Evolutionary conservation across 805 yeast genomes (phyloP).

Genomic region (Schwanniomyces sp.): DNA sequence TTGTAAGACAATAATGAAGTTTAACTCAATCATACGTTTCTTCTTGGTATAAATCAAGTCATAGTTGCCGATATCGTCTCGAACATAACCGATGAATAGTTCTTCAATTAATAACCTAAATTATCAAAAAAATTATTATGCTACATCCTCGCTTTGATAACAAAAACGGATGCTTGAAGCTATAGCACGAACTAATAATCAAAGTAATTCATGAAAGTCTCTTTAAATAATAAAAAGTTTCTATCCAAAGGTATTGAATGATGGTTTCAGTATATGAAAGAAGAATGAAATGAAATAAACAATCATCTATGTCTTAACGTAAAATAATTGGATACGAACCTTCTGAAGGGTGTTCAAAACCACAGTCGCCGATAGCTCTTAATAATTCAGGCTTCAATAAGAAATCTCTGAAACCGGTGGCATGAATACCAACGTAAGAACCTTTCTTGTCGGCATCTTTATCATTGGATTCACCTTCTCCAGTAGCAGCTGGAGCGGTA

Average conservation of each 20-base stretch:
- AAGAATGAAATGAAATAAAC: slow-evolving; percentile 4
- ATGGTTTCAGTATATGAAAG: background rate
- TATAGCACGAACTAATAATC: background rate
- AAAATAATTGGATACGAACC: slow-evolving; percentile 56
- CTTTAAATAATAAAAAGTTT: background rate
- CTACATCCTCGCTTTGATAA: background rate
- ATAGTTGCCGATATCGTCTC: background rate
- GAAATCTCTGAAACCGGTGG: slow-evolving; percentile 98
- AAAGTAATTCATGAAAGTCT: background rate
- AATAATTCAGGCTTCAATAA: slow-evolving; percentile 93
- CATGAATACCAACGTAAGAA: slow-evolving; percentile 96
- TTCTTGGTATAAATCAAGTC: slow-evolving; percentile 1
- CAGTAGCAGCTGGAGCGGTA: slow-evolving; percentile 45
- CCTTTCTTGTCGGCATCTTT: slow-evolving; percentile 84
- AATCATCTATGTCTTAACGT: slow-evolving; percentile 1
- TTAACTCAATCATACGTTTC: slow-evolving; percentile 2
- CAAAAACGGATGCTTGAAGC: background rate
- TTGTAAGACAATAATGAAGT: slow-evolving; percentile 1
- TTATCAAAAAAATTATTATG: background rate
- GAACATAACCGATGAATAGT: background rate
- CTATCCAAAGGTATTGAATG: background rate
- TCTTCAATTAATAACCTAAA: background rate
- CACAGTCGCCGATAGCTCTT: slow-evolving; percentile 98
- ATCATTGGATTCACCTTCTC: slow-evolving; percentile 45
- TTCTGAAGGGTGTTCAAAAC: slow-evolving; percentile 99